These are phyloP conservation scores for Leccinum subatratum DNA, from an alignment of 1,284 basidiomycete genomes.

Conservation along the genomic window DNA sequence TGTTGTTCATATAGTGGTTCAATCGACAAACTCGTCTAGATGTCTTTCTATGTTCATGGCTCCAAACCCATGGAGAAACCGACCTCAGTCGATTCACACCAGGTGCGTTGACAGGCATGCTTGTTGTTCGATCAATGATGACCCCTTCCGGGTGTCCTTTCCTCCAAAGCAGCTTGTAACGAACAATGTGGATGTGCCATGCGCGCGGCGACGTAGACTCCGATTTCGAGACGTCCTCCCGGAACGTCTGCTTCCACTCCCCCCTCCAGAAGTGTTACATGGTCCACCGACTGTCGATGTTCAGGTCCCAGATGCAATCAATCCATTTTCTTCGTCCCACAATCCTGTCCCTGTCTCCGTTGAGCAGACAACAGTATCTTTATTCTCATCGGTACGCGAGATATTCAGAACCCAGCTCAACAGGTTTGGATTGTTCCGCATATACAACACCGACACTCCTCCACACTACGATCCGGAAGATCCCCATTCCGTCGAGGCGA, in stretches of 20 bases:
- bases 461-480: neutral
- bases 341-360: too few species aligned
- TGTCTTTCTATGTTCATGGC: too few species aligned
- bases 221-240: too few species aligned
- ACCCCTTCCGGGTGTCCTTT: neutral
- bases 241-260: too few species aligned
- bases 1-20: neutral
- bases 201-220: too few species aligned
- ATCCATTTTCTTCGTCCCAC: too few species aligned
- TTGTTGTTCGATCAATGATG: neutral
- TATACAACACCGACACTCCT: neutral
- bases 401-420: neutral
- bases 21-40: too few species aligned
- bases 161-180: neutral
- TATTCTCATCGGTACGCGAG: neutral
- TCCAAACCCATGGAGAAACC: too few species aligned
- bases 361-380: neutral
- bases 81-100: too few species aligned
- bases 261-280: too few species aligned
- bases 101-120: too few species aligned
- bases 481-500: neutral
- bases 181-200: neutral
- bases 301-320: neutral
- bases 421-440: neutral
- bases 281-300: neutral